Evolutionary conservation across 345 rosid species (phyloP).

Genomic region (Luvunga scandens): DNA sequence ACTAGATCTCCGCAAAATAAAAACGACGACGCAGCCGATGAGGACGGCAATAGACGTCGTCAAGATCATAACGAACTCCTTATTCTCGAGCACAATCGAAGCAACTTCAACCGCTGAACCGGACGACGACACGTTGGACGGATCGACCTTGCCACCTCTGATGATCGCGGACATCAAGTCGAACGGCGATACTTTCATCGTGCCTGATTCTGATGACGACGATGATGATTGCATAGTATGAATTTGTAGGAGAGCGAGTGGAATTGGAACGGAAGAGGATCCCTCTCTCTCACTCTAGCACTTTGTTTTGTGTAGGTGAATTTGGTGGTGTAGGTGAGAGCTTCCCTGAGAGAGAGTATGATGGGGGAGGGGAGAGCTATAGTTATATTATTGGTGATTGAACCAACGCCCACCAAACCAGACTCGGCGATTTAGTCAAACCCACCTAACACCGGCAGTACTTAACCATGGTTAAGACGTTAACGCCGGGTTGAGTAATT

Average conservation of each 20-base stretch:
- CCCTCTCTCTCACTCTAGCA: constrained; percentile 1
- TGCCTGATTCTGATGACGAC: constrained; percentile 26
- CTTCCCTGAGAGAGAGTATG: constrained; percentile 12
- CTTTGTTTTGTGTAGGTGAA: constrained; percentile 26
- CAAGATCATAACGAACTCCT: constrained; percentile 67
- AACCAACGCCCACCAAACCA: constrained; percentile 64
- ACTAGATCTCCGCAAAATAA: constrained; percentile 74
- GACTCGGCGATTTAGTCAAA: constrained; percentile 48
- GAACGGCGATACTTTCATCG: constrained; percentile 55
- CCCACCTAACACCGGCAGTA: constrained; percentile 35
- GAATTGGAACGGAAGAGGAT: constrained; percentile 19
- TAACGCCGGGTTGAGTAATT: neutral
- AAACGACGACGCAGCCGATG: constrained; percentile 78
- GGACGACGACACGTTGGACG: constrained; percentile 52
- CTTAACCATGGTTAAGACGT: constrained; percentile 36
- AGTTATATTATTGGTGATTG: constrained; percentile 17
- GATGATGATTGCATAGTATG: constrained; percentile 15
- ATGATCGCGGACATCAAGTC: constrained; percentile 85
- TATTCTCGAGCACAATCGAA: constrained; percentile 61
- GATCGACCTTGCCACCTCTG: constrained; percentile 68
- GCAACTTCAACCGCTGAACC: constrained; percentile 46
- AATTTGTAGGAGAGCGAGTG: neutral
- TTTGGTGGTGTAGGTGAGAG: constrained; percentile 47
- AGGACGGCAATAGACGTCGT: constrained; percentile 88
- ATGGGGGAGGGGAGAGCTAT: neutral